These are phyloP conservation scores for Lumnitzera littorea DNA, from an alignment of 345 rosid species.

Conservation along the genomic window DNA sequence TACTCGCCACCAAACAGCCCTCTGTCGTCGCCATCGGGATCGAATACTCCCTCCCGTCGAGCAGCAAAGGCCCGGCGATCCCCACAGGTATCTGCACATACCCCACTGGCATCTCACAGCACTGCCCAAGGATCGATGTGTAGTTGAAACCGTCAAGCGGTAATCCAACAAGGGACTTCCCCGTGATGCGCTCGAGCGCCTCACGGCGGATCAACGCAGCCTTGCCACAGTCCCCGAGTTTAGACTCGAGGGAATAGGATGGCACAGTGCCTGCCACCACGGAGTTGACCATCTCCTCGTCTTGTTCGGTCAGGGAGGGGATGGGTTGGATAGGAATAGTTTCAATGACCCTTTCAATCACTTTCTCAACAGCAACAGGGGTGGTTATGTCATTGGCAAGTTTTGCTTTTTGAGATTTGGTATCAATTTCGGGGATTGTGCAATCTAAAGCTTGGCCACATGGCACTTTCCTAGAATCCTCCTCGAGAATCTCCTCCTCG, in stretches of 20 bases:
- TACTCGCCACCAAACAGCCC: constrained; percentile 39
- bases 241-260: constrained; percentile 36
- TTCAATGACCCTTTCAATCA: constrained; percentile 9
- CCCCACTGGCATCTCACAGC: constrained; percentile 45
- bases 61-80: constrained; percentile 31
- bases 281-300: constrained; percentile 27
- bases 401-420: constrained; percentile 1
- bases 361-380: background rate
- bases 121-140: constrained; percentile 34
- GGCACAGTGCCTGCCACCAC: constrained; percentile 27
- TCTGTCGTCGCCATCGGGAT: constrained; percentile 49
- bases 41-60: constrained; percentile 27
- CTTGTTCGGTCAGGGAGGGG: constrained; percentile 8
- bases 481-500: constrained; percentile 10
- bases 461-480: constrained; percentile 2
- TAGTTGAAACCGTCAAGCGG: constrained; percentile 33
- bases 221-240: constrained; percentile 29
- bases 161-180: constrained; percentile 24
- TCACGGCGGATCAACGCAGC: constrained; percentile 33
- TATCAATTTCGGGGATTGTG: constrained; percentile 1
- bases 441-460: constrained; percentile 21
- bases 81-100: constrained; percentile 45
- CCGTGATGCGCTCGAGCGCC: constrained; percentile 27
- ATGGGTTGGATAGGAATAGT: background rate
- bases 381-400: no score